phyloP scores from a whole-genome alignment of 2,329 filamentous ascomycete genomes.

The Penicillium sp. region DNA sequence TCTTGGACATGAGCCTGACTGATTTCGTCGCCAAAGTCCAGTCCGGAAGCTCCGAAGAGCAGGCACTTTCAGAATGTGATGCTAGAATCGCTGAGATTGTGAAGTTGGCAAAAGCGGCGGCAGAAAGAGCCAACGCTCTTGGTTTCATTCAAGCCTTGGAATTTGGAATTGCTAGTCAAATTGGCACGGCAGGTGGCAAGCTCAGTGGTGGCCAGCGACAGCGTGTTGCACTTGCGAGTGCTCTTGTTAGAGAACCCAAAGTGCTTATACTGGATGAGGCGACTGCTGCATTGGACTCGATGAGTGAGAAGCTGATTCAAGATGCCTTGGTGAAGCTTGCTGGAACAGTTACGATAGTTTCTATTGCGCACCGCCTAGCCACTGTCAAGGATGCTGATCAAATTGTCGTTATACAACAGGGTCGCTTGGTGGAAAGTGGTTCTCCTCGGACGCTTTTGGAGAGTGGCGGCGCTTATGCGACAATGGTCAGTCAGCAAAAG shows the following conservation, averaged over 20 bases:
- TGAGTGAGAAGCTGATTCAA: conserved; percentile 59
- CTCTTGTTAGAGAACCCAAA: conserved; percentile 67
- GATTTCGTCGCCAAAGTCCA: conserved; percentile 49
- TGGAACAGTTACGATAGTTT: conserved; percentile 68
- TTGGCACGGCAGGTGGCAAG: conserved; percentile 78
- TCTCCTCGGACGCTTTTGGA: conserved; percentile 56
- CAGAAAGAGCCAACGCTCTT: conserved; percentile 62
- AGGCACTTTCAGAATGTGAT: conserved; percentile 49
- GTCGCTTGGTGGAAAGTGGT: conserved; percentile 56
- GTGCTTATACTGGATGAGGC: conserved; percentile 77
- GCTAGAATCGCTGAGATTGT: conserved; percentile 57
- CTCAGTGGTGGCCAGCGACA: conserved; percentile 84
- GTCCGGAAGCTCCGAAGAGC: conserved; percentile 54
- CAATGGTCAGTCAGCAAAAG: conserved; percentile 45
- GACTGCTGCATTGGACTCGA: conserved; percentile 61
- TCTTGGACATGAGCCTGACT: conserved; percentile 54
- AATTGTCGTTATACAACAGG: conserved; percentile 59
- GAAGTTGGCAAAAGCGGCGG: conserved; percentile 42
- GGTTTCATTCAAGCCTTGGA: conserved; percentile 26
- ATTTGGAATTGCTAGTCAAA: conserved; percentile 67
- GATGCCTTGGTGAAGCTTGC: conserved; percentile 59
- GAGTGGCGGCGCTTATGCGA: conserved; percentile 43
- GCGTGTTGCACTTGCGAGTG: conserved; percentile 74
- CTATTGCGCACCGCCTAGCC: conserved; percentile 67
- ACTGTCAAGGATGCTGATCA: conserved; percentile 62